These are phyloP conservation scores for Mucor irregularis DNA, from an alignment of 371 early-diverging fungal genomes.

Conservation along the genomic window DNA sequence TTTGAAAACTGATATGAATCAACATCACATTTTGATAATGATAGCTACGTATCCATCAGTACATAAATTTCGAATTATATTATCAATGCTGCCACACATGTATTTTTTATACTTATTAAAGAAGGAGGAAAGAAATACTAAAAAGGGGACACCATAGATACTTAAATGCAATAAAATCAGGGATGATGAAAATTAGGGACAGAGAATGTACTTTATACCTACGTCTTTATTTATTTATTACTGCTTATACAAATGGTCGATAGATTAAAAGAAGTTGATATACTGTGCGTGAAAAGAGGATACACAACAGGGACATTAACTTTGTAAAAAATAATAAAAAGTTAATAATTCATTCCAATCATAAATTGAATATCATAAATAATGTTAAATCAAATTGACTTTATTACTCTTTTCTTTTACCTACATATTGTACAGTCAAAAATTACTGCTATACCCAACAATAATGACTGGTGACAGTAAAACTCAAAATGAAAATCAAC, in stretches of 20 bases:
- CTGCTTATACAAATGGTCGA: conserved; percentile 13
- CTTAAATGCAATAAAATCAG: conserved; percentile 3
- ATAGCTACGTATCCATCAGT: too few species aligned
- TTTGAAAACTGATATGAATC: too few species aligned
- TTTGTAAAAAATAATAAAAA: too few species aligned
- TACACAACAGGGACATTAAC: conserved; percentile 25
- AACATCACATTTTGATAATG: too few species aligned
- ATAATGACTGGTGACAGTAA: not conserved
- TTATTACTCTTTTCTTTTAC: not conserved
- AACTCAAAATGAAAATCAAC: not conserved
- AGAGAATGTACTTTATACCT: conserved; percentile 8
- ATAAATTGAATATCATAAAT: not conserved
- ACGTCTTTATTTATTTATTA: not conserved
- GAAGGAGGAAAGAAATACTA: not conserved
- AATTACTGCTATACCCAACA: not conserved
- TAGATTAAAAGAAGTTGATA: conserved; percentile 18
- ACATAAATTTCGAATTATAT: too few species aligned
- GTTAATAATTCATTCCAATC: conserved; percentile 10
- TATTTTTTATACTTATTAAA: conserved; percentile 4
- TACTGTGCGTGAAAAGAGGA: conserved; percentile 4
- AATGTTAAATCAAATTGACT: not conserved
- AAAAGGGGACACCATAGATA: not conserved
- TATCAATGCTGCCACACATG: too few species aligned
- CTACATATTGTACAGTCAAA: not conserved
- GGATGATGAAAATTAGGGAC: conserved; percentile 13